These are phyloP conservation scores for Ganoderma resinaceum DNA, from an alignment of 1,284 basidiomycete genomes.

Conservation along the genomic window DNA sequence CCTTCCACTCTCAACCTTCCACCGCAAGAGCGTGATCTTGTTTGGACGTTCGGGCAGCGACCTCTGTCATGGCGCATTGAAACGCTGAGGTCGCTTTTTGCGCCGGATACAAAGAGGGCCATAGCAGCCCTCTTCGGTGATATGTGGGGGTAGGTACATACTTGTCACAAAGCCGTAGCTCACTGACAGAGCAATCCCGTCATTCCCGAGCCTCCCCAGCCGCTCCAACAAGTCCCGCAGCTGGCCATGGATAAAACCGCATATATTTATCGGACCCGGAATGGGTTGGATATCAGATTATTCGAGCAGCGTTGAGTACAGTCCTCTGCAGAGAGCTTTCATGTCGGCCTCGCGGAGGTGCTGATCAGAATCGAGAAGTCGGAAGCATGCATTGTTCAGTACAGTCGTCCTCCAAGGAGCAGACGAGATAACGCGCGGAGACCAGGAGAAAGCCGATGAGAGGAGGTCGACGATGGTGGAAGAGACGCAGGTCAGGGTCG, in stretches of 20 bases:
- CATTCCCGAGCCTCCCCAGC: slow-evolving; percentile 66
- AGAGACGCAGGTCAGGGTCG: no score
- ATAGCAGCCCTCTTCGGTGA: slow-evolving; percentile 31
- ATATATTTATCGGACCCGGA: slow-evolving; percentile 90
- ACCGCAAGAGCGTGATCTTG: slow-evolving; percentile 88
- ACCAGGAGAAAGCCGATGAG: no score
- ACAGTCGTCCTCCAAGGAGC: no score
- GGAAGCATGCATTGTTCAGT: no score
- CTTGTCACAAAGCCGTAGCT: slow-evolving; percentile 95
- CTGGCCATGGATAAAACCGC: slow-evolving; percentile 95
- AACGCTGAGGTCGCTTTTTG: no score
- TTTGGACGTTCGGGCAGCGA: slow-evolving; percentile 90
- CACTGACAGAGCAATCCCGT: slow-evolving; percentile 87
- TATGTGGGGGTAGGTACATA: slow-evolving; percentile 59
- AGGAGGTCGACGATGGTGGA: no score
- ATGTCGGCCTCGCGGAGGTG: no score
- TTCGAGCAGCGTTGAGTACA: slow-evolving; percentile 87
- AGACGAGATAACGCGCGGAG: no score
- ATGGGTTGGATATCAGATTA: slow-evolving; percentile 97
- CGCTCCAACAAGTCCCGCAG: slow-evolving; percentile 97
- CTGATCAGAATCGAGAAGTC: no score
- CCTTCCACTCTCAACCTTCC: slow-evolving; percentile 96
- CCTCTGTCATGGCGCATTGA: no score
- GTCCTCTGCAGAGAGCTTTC: no score
- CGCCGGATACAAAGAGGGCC: slow-evolving; percentile 47